A percentile compares a stretch with the other conserved stretches of the same genome.
phyloP scores from a whole-genome alignment of 768 basidiomycete species.

The Russula sp. region DNA sequence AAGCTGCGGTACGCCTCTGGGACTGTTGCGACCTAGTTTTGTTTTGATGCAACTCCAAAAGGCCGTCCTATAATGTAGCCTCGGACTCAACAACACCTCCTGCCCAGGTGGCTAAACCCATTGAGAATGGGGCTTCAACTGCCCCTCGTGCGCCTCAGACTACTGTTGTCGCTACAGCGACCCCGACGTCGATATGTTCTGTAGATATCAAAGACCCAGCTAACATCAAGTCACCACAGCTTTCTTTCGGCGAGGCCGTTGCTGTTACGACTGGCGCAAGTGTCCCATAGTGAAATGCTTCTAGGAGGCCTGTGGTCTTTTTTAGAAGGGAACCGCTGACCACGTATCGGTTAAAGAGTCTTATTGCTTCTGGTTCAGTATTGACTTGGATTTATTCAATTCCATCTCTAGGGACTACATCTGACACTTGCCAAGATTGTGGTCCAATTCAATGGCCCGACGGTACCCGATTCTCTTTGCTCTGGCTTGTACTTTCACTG shows the following conservation, averaged over 20 bases:
- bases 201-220: constrained; percentile 35
- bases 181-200: constrained; percentile 30
- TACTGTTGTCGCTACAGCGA: constrained; percentile 28
- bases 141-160: constrained; percentile 33
- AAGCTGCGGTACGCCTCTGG: constrained; percentile 20
- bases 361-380: constrained; percentile 18
- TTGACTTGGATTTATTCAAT: constrained; percentile 23
- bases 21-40: constrained; percentile 10
- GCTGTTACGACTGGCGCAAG: constrained; percentile 42
- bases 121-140: constrained; percentile 13
- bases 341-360: constrained; percentile 14
- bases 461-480: constrained; percentile 16
- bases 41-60: constrained; percentile 14
- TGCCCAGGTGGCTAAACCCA: constrained; percentile 5
- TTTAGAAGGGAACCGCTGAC: constrained; percentile 7
- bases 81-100: constrained; percentile 8
- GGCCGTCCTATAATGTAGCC: constrained; percentile 16
- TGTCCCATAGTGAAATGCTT: constrained; percentile 23
- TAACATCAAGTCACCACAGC: constrained; percentile 45
- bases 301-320: background rate
- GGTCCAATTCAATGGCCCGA: constrained; percentile 16
- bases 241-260: constrained; percentile 55
- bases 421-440: constrained; percentile 19
- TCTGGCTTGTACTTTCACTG: constrained; percentile 13
- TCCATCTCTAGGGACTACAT: constrained; percentile 20